Evolutionary conservation across 2,329 filamentous ascomycete species (phyloP), one percentile per base, ranked within the genome.

Genomic region (Ascochyta viciae-villosae): DNA sequence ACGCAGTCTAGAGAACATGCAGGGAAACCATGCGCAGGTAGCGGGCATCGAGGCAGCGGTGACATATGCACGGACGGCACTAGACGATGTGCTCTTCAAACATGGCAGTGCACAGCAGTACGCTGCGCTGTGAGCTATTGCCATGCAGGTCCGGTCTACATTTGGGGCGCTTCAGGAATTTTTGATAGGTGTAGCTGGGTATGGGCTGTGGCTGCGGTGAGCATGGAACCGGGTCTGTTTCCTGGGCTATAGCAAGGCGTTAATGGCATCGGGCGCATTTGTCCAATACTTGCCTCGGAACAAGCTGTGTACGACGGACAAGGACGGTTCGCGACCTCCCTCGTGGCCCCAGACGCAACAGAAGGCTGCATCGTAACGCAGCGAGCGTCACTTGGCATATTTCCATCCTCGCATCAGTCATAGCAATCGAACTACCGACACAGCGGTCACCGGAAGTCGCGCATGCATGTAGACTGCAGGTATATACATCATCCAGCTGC

Each of bases 1-100:
- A 31, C 73, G 69, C 38, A 76, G 76, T 60, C 58, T 78, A 4
- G 71, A 75, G 47, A 73, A 65, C 31, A 74, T 78, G 70, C 72
- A 74, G 58, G 67, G 65, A 19, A 78, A 77, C 56, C 66, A 71
- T 62, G 64, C 57, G 51, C 74, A 77, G 54, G 66, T 78, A 10
- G 64, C 71, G 9, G 74, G 73, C 42, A 66, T 77, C 27, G 61
- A 68, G n/a, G 65, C 64, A 35, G 73, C 69, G 15, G 62, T 75
- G 53, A 50, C 41, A 37, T 49, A 65, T 16, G 68, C 74, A 26
- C 67, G 68, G 39, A 66, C 63, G 43, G 71, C 70, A 44, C 58
- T 77, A 55, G 73, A 76, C 56, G 68, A 71, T 23, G 62, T 74
- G 40, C 60, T 78, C 13, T 76, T 68, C 63, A 67, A 56, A 65